phyloP scores from a whole-genome alignment of 2,329 filamentous ascomycete species.

The Atkinsonella texensis region DNA sequence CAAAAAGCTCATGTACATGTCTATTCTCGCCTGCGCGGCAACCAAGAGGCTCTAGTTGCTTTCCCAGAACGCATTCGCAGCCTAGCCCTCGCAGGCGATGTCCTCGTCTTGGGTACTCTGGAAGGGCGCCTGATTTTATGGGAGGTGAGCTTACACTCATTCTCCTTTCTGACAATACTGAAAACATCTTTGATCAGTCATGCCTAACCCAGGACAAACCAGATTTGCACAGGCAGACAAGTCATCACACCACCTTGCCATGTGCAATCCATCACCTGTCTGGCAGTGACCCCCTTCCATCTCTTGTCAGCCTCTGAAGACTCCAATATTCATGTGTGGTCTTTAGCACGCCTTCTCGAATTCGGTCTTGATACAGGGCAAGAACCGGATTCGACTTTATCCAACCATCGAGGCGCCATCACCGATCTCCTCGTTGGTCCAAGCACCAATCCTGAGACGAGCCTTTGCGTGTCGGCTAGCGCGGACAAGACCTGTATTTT shows the following conservation, averaged over 20 bases:
- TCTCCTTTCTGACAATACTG: neutral
- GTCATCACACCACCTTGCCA: constrained; percentile 67
- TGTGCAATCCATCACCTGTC: constrained; percentile 66
- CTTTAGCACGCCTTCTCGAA: constrained; percentile 59
- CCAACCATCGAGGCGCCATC: constrained; percentile 64
- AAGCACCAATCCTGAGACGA: constrained; percentile 55
- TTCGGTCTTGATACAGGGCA: constrained; percentile 39
- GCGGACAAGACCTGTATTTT: constrained; percentile 81
- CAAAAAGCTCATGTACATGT: constrained; percentile 91
- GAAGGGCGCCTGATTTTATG: constrained; percentile 81
- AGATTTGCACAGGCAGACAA: constrained; percentile 65
- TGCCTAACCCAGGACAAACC: constrained; percentile 9
- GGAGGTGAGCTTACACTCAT: constrained; percentile 53
- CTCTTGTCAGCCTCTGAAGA: constrained; percentile 72
- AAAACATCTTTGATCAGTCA: neutral
- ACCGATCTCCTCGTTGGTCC: constrained; percentile 53
- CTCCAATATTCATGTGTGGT: constrained; percentile 89
- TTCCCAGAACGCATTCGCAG: constrained; percentile 81
- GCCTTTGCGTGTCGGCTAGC: constrained; percentile 73
- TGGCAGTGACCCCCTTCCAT: constrained; percentile 61
- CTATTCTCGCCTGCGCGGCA: constrained; percentile 71
- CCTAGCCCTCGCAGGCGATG: constrained; percentile 57
- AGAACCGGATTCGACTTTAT: constrained; percentile 66
- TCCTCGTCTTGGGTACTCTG: constrained; percentile 69
- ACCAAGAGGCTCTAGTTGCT: constrained; percentile 77